Percentiles rank a stretch among this genome's conserved stretches.
Conservation (phyloP, 202 grass and related monocot species). For the Setaria italica region DNA sequence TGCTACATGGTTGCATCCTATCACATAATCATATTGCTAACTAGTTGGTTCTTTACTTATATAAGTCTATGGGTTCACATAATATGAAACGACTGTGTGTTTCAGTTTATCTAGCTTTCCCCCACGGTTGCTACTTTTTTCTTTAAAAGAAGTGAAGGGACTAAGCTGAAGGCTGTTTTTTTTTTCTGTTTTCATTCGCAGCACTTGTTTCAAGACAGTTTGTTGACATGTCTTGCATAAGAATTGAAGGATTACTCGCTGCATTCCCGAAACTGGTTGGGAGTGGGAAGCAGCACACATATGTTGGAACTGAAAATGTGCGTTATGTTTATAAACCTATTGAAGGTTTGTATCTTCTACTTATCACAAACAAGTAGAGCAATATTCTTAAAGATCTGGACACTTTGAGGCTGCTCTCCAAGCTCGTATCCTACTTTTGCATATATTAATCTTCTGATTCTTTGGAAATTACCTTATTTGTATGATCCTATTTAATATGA, state of each 20-base stretch:
- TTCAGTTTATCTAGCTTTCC: not conserved
- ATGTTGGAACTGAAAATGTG: constrained; percentile 82
- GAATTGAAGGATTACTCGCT: constrained; percentile 83
- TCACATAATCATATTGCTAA: not conserved
- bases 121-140: not conserved
- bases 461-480: too few species aligned
- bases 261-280: constrained; percentile 90
- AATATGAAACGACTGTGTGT: not conserved
- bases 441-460: too few species aligned
- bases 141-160: not conserved
- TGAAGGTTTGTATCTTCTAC: constrained; percentile 77
- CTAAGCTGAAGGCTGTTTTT: not conserved
- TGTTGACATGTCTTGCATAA: constrained; percentile 85
- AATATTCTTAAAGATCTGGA: constrained; percentile 95
- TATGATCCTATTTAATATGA: constrained; percentile 43
- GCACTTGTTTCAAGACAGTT: constrained; percentile 82
- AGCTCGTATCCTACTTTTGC: constrained; percentile 49
- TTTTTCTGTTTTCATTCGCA: constrained; percentile 48
- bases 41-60: not conserved
- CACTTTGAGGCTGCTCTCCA: constrained; percentile 78
- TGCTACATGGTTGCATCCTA: not conserved
- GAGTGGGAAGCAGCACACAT: constrained; percentile 84
- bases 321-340: constrained; percentile 86
- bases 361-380: constrained; percentile 94
- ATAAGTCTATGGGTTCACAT: not conserved